Base-by-base conservation (phyloP, 108 stramenopile genomes). In the Cyclostephanos invisitatus region DNA sequence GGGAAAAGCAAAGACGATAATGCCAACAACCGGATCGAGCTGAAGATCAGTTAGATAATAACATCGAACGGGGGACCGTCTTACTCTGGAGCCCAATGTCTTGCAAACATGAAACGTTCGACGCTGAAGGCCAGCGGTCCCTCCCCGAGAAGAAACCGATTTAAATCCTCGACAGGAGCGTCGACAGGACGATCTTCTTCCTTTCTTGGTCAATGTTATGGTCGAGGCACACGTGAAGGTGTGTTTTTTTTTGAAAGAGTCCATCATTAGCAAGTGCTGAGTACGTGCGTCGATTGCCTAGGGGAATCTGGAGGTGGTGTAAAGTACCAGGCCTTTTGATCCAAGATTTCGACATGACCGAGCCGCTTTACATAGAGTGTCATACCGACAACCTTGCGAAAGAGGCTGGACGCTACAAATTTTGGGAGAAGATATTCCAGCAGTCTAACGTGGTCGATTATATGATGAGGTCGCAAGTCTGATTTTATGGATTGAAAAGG, bases 291-390 rank as follows among this genome's bases (percentile, higher is more conserved):
- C 27, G 12, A 55, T 80, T 15, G 60, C 44, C 35, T 63, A 68
- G 57, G 78, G 78, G 2, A 73, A 80, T 18, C 14, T 80, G 6
- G 56, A 73, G 55, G 24, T 80, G 20, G 11, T 80, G n/a, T n/a
- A n/a, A n/a, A n/a, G 14, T 80, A 80, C 21, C 78, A 80, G 58
- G 78, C 73, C 35, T 73, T 80, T 64, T 27, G 78, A 57, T 67
- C 64, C 40, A 15, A 15, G 7, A 49, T 10, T 80, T 80, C 40
- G 55, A 40, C 4, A 54, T 21, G 7, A 58, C 57, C 18, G 7
- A 37, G 24, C 29, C 40, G 28, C 50, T 36, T 7, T 53, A 22
- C 32, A 69, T 80, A 5, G 67, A 80, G 49, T 80, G 78, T 18
- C 72, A 80, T 47, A 80, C 73, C 32, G 67, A 80, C 38, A 72